Evolutionary conservation across 495 filamentous ascomycete species (phyloP), one percentile per base, ranked within the genome.

Genomic region (Hyphodiscus hymeniophilus): DNA sequence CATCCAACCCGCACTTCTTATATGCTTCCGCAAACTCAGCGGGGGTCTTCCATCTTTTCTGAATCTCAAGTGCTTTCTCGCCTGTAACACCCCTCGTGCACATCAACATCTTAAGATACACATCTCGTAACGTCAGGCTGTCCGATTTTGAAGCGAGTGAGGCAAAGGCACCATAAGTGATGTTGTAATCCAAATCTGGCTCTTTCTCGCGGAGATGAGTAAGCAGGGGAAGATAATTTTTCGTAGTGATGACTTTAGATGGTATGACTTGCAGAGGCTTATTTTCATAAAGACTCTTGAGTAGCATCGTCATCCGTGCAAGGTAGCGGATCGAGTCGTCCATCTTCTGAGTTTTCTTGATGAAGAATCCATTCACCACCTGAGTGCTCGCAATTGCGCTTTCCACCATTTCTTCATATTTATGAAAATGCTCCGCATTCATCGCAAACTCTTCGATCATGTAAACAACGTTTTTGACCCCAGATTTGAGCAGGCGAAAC

Each of bases 31-130:
- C 56, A 28, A 94, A 76, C 4, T 75, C 75, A 39, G 72, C 70
- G 2, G 87, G 87, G 11, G 86, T 92, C 48, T 69, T 74, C 82
- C 85, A 94, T 10, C 67, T 59, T 51, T 74, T 78, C 52, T 90
- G 86, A 10, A 94, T 87, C 63, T 88, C 86, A 2, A 89, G 60
- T 0, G 87, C 86, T 60, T 88, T 90, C 52, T 92, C 87, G 0
- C 85, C 82, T 3, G 79, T 82, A n/a, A 94, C 67, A 2, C 85
- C 82, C 20, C 74, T 73, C 8, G 79, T 85, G 55, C 84, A 87
- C 87, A 94, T 91, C 41, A 94, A 67, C 85, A 94, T 91, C 62
- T 91, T 91, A 18, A 92, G 60, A 56, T 75, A 91, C 0, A 91
- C 60, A 50, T 94, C 87, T 32, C 85, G 71, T 17, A 91, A 68